Conservation (phyloP, 805 yeast genomes). For the Grigorovia humatica region DNA sequence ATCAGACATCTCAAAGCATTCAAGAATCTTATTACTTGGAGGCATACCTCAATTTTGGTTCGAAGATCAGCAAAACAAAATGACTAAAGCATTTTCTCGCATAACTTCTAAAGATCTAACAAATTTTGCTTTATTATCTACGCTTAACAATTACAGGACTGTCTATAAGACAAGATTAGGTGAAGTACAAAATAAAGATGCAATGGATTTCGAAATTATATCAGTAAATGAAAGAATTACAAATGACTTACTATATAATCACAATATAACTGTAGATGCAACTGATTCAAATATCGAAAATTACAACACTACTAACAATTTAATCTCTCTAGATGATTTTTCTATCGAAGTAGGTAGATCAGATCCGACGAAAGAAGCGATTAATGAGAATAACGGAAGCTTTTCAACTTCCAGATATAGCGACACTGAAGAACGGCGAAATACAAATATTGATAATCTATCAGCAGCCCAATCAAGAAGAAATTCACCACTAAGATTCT, state of each 20-base stretch:
- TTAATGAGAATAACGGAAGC: background rate
- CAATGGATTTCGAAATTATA: background rate
- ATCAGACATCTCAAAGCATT: constrained; percentile 36
- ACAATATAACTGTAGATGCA: background rate
- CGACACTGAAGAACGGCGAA: background rate
- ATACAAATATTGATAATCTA: too few species aligned
- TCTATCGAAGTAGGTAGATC: background rate
- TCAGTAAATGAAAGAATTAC: background rate
- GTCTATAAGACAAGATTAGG: constrained; percentile 3
- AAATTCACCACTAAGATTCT: background rate
- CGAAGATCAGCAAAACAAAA: constrained; percentile 9
- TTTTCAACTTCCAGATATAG: background rate
- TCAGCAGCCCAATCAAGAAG: too few species aligned
- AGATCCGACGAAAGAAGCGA: background rate
- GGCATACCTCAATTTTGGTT: constrained; percentile 50
- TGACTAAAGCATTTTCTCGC: constrained; percentile 5
- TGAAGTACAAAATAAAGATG: background rate
- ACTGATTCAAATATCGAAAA: background rate
- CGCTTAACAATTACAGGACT: constrained; percentile 7
- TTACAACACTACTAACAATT: background rate
- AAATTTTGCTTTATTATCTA: constrained; percentile 4
- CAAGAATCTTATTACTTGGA: constrained; percentile 46
- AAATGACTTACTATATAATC: background rate
- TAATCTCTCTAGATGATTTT: background rate
- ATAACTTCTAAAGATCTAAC: constrained; percentile 3